These are phyloP conservation scores for Hypoxylon sp. DNA, from an alignment of 2,329 filamentous ascomycete genomes.

Conservation along the genomic window DNA sequence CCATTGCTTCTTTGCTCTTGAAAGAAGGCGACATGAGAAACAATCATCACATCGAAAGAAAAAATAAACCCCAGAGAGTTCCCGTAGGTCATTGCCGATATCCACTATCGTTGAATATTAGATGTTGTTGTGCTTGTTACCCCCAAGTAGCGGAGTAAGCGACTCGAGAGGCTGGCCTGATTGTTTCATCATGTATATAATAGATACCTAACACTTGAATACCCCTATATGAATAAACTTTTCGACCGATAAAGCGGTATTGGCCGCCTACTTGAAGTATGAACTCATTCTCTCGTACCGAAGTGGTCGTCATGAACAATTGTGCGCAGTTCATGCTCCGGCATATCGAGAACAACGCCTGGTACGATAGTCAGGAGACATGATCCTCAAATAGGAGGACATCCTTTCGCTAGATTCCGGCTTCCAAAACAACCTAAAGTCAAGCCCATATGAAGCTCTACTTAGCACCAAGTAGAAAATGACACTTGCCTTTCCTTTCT, in stretches of 20 bases:
- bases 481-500: background rate
- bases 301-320: background rate
- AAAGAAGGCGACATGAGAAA: conserved; percentile 5
- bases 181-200: background rate
- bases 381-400: conserved; percentile 7
- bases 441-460: background rate
- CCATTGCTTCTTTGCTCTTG: conserved; percentile 2
- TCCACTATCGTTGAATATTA: background rate
- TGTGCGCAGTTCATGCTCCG: conserved; percentile 1
- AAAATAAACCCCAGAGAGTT: background rate
- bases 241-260: conserved; percentile 5
- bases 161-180: background rate
- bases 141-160: background rate
- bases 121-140: background rate
- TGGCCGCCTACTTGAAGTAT: conserved; percentile 3
- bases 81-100: background rate
- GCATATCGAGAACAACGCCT: conserved; percentile 3
- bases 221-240: background rate
- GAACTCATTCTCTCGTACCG: conserved; percentile 7
- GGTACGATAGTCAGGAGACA: conserved; percentile 23
- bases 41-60: background rate
- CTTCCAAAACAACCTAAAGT: background rate
- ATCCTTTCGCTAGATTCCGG: conserved; percentile 3
- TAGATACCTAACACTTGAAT: background rate
- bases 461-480: background rate